phyloP scores from a whole-genome alignment of 2,329 filamentous ascomycete species.

The Ceratocystis eucalypticola region DNA sequence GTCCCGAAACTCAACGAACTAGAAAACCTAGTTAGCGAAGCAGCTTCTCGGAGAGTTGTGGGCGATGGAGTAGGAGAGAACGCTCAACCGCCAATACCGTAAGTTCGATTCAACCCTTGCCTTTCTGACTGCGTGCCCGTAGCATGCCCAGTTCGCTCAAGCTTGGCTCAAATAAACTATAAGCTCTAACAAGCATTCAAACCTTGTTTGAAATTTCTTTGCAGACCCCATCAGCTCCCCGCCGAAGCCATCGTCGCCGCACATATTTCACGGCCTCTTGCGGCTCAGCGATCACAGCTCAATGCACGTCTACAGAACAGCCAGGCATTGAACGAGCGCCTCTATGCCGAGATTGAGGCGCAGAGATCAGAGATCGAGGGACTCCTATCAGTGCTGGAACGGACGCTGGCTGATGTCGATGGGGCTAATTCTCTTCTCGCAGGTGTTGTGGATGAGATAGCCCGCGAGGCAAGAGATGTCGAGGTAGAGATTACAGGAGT shows the following conservation, averaged over 20 bases:
- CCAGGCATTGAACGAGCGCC: conserved; percentile 42
- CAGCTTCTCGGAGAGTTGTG: conserved; percentile 29
- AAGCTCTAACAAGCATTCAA: no score
- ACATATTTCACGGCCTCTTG: conserved; percentile 41
- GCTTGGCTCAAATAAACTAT: not conserved
- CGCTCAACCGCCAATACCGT: conserved; percentile 33
- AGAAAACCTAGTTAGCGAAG: conserved; percentile 41
- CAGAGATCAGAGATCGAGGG: conserved; percentile 44
- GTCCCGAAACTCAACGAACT: conserved; percentile 46
- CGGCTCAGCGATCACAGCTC: conserved; percentile 40
- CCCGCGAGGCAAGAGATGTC: conserved; percentile 35
- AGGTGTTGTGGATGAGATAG: conserved; percentile 35
- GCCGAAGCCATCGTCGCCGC: conserved; percentile 39
- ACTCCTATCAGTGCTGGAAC: conserved; percentile 38
- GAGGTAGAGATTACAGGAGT: conserved; percentile 30
- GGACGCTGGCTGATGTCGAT: conserved; percentile 40
- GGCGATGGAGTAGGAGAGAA: conserved; percentile 20
- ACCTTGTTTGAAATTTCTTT: not conserved
- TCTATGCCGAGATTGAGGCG: conserved; percentile 37
- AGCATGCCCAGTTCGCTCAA: conserved; percentile 3
- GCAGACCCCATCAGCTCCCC: conserved; percentile 43
- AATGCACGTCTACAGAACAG: conserved; percentile 44
- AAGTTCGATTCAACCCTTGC: conserved; percentile 22
- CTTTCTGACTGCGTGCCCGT: not conserved
- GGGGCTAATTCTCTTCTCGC: conserved; percentile 38